Evolutionary conservation across 768 basidiomycete genomes (phyloP).

Genomic region (Amanita pseudoporphyria): DNA sequence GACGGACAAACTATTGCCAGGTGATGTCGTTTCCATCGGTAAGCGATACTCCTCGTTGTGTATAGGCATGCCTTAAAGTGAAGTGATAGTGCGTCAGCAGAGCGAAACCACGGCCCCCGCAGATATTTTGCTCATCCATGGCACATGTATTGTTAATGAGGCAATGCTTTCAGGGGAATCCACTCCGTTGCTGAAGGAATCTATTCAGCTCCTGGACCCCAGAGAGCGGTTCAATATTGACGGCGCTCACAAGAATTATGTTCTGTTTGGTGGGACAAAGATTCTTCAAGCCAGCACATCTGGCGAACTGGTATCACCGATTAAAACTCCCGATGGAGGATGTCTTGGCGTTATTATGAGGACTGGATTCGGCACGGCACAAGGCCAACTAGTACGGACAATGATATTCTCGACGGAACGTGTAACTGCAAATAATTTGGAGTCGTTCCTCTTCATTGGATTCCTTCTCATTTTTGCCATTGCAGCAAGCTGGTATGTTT

Average conservation of each 20-base stretch:
- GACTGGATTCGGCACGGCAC: constrained; percentile 95
- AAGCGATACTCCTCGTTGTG: constrained; percentile 6
- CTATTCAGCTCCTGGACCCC: constrained; percentile 74
- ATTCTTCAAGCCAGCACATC: constrained; percentile 73
- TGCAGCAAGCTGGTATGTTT: constrained; percentile 97
- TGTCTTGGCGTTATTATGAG: constrained; percentile 89
- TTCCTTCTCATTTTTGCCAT: constrained; percentile 97
- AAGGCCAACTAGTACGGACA: constrained; percentile 93
- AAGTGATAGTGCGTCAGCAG: constrained; percentile 44
- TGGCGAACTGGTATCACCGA: constrained; percentile 34
- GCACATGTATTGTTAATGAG: constrained; percentile 96
- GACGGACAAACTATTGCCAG: constrained; percentile 84
- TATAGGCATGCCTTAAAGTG: constrained; percentile 5
- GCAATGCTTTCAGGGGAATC: constrained; percentile 99
- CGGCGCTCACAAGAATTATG: constrained; percentile 74
- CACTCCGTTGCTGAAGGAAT: constrained; percentile 93
- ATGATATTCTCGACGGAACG: constrained; percentile 99
- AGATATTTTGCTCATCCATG: constrained; percentile 86
- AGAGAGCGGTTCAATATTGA: constrained; percentile 78
- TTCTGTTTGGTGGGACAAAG: constrained; percentile 96
- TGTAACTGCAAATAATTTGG: constrained; percentile 91
- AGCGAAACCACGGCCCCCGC: constrained; percentile 87
- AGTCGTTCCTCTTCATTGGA: constrained; percentile 96
- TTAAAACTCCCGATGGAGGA: constrained; percentile 81
- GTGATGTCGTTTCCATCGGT: constrained; percentile 82